A percentile compares a stretch with the other conserved stretches of the same genome.
Conservation (phyloP, 2,329 filamentous ascomycete species). For the Zopfia rhizophila region DNA sequence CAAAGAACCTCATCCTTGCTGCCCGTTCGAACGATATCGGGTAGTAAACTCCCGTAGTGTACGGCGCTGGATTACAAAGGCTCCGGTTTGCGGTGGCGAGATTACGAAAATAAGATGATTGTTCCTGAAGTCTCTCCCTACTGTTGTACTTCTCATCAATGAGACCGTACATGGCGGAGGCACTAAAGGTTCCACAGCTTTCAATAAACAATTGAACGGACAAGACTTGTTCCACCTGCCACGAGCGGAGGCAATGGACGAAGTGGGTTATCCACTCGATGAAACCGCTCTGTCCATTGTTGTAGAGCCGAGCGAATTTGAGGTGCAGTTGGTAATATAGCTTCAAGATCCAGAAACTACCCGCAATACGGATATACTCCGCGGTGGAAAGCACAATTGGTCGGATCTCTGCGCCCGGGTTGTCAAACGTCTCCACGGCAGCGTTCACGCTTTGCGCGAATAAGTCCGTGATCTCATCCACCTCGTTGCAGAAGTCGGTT, state of each 20-base stretch:
- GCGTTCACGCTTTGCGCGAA: conserved; percentile 19
- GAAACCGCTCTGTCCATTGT: too few relatives aligned
- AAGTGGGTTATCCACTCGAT: too few relatives aligned
- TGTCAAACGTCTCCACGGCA: conserved; percentile 14
- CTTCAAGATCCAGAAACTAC: conserved; percentile 16
- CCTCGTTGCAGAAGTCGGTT: conserved; percentile 11
- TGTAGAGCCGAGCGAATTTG: conserved; percentile 1
- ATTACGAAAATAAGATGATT: too few relatives aligned
- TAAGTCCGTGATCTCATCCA: conserved; percentile 9
- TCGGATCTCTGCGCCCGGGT: conserved; percentile 6
- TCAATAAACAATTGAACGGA: conserved; percentile 15
- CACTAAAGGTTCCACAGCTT: neutral
- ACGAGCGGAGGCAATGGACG: conserved; percentile 12
- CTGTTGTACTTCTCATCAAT: conserved; percentile 9
- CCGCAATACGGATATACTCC: conserved; percentile 17
- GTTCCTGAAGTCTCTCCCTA: too few relatives aligned
- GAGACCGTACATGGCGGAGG: neutral
- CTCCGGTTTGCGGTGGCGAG: too few relatives aligned
- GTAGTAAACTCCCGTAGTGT: too few relatives aligned
- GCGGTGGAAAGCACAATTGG: conserved; percentile 13
- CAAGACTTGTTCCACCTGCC: conserved; percentile 17
- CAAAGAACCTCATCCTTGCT: too few relatives aligned
- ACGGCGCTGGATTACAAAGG: too few relatives aligned
- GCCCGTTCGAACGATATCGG: too few relatives aligned
- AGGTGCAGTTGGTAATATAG: conserved; percentile 17